These are phyloP conservation scores for Stagonosporopsis vannaccii DNA, from an alignment of 2,329 filamentous ascomycete species.

Conservation along the genomic window DNA sequence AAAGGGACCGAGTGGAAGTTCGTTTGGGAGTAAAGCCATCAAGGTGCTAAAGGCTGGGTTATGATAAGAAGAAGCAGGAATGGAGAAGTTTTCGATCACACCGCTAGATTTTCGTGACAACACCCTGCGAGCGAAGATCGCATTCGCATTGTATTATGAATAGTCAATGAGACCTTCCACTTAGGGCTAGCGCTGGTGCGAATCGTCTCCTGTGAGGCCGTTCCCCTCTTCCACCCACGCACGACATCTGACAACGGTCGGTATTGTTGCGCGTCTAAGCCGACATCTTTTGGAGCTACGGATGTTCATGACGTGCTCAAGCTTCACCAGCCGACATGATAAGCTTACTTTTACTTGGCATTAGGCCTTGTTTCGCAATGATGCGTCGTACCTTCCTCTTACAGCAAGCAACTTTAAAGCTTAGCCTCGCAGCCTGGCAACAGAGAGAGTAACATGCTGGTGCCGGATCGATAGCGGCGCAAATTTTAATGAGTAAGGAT, in stretches of 20 bases:
- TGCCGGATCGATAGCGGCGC: not conserved
- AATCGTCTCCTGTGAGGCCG: not conserved
- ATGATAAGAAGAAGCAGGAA: not conserved
- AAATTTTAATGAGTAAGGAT: not conserved
- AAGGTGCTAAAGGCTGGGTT: not conserved
- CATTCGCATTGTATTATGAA: not conserved
- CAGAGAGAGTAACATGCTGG: not conserved
- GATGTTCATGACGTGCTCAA: constrained; percentile 30
- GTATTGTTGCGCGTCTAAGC: not conserved
- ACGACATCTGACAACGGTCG: not conserved
- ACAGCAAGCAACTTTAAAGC: constrained; percentile 19
- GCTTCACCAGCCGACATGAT: constrained; percentile 20
- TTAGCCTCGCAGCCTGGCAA: not conserved
- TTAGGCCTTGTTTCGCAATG: constrained; percentile 6
- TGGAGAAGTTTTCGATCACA: not conserved
- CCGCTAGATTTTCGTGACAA: not conserved
- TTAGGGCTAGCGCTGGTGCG: not conserved
- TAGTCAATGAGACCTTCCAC: not conserved
- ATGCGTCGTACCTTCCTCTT: constrained; percentile 27
- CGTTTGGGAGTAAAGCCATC: constrained; percentile 19
- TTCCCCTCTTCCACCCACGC: constrained; percentile 3
- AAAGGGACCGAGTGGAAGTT: constrained; percentile 30
- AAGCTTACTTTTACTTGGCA: constrained; percentile 19
- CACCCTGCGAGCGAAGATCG: not conserved
- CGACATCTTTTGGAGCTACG: not conserved